A percentile compares a stretch with the other conserved stretches of the same genome.
Evolutionary conservation across 371 early-diverging fungal species (phyloP).

Genomic region (Mucor irregularis): DNA sequence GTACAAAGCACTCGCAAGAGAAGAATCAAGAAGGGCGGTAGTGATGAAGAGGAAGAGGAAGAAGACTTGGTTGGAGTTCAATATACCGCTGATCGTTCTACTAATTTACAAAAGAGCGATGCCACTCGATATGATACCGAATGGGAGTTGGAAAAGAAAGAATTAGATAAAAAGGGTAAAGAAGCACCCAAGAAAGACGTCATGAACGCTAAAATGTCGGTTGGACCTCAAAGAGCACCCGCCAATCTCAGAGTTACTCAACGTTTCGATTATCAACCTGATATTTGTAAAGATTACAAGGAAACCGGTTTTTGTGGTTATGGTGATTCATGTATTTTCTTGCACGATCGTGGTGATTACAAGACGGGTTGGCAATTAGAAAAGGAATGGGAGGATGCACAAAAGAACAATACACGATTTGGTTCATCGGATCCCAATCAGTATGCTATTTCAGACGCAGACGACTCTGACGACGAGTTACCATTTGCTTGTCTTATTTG

Average conservation of each 20-base stretch:
- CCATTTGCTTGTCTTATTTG: constrained; percentile 96
- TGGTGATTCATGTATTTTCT: constrained; percentile 96
- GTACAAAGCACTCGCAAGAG: constrained; percentile 45
- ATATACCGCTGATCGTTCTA: constrained; percentile 56
- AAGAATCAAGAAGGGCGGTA: constrained; percentile 21
- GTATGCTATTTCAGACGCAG: constrained; percentile 55
- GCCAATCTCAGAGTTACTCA: constrained; percentile 84
- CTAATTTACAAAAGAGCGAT: constrained; percentile 47
- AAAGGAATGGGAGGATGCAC: constrained; percentile 90
- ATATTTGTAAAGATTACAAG: constrained; percentile 98
- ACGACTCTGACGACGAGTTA: constrained; percentile 62
- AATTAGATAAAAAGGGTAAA: constrained; percentile 33
- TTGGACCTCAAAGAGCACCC: constrained; percentile 86
- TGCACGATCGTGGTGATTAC: constrained; percentile 97
- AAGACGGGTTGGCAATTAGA: constrained; percentile 96
- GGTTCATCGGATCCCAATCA: constrained; percentile 51
- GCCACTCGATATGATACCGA: constrained; percentile 57
- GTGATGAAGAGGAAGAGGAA: constrained; percentile 33
- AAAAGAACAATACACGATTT: constrained; percentile 59
- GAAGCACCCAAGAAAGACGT: constrained; percentile 39
- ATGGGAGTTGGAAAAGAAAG: constrained; percentile 48
- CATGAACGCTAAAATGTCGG: constrained; percentile 57
- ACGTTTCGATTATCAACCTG: constrained; percentile 96
- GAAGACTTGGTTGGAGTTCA: constrained; percentile 49
- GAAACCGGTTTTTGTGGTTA: constrained; percentile 94